Conservation (phyloP, 257 asterid species). For the Paulownia fortunei region DNA sequence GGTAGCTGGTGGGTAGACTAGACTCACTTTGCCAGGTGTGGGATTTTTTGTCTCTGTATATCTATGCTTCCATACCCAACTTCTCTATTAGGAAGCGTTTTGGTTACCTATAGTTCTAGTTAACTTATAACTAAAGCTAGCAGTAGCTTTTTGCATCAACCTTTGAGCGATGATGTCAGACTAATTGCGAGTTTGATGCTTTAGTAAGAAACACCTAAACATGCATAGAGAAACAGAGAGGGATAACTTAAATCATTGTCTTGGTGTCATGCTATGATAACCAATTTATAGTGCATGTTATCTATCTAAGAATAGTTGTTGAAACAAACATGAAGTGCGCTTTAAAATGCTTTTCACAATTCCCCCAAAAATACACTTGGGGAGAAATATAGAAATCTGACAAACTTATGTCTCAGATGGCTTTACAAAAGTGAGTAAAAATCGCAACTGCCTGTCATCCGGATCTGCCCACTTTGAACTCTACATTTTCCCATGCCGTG, state of each 20-base stretch:
- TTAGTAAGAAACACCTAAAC: neutral
- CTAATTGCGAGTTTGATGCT: neutral
- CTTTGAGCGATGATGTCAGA: neutral
- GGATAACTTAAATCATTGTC: neutral
- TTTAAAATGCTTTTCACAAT: slow-evolving; percentile 33
- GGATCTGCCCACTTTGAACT: slow-evolving; percentile 8
- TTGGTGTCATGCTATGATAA: neutral
- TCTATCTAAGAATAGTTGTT: slow-evolving; percentile 21
- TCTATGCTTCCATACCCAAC: neutral
- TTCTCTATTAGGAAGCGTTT: neutral
- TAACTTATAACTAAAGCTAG: neutral
- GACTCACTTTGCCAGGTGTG: slow-evolving; percentile 1
- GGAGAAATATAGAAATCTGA: slow-evolving; percentile 29
- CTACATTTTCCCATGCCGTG: neutral
- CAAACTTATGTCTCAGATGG: slow-evolving; percentile 31
- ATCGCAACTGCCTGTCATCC: slow-evolving; percentile 17
- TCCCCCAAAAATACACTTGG: slow-evolving; percentile 20
- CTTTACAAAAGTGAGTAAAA: slow-evolving; percentile 33
- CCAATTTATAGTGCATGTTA: slow-evolving; percentile 14
- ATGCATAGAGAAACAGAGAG: neutral
- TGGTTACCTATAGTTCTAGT: neutral
- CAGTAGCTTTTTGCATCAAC: neutral
- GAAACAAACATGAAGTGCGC: slow-evolving; percentile 9
- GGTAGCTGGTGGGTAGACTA: slow-evolving; percentile 16
- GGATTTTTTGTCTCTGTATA: neutral